Conservation (phyloP, 345 rosid species). For the Citrus reticulata region DNA sequence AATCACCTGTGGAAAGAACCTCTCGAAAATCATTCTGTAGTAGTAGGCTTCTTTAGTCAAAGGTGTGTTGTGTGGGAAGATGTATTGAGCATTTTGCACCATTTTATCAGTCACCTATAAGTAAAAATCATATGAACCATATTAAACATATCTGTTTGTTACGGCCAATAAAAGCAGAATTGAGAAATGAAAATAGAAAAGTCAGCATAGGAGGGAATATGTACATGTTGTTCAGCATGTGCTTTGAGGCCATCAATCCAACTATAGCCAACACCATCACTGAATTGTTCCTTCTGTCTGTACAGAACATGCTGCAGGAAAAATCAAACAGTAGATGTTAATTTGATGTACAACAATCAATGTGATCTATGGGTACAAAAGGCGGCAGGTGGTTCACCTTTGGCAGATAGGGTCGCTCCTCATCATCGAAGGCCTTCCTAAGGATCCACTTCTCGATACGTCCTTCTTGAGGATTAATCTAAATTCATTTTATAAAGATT, state of each 20-base stretch:
- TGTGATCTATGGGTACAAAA: background rate
- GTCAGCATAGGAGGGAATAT: background rate
- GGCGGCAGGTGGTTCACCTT: conserved; percentile 33
- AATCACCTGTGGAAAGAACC: conserved; percentile 86
- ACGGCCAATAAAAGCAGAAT: background rate
- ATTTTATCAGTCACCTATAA: conserved; percentile 73
- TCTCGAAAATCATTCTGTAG: conserved; percentile 86
- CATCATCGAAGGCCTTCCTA: conserved; percentile 84
- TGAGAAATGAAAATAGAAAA: background rate
- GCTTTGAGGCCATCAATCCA: conserved; percentile 98
- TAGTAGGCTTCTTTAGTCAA: conserved; percentile 81
- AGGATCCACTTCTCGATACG: conserved; percentile 84
- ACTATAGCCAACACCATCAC: conserved; percentile 96
- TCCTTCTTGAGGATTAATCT: conserved; percentile 69
- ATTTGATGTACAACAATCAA: background rate
- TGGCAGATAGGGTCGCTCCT: conserved; percentile 81
- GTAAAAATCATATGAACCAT: background rate
- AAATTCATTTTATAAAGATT: conserved; percentile 1
- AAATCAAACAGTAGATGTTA: conserved; percentile 20
- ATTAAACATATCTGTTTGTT: background rate
- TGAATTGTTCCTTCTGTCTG: conserved; percentile 96
- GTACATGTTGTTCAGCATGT: conserved; percentile 70
- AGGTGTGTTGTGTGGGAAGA: conserved; percentile 86
- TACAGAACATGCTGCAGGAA: conserved; percentile 72
- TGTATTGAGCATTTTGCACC: conserved; percentile 68